phyloP scores from a whole-genome alignment of 306 rosid genomes.

The Notholithocarpus densiflorus region DNA sequence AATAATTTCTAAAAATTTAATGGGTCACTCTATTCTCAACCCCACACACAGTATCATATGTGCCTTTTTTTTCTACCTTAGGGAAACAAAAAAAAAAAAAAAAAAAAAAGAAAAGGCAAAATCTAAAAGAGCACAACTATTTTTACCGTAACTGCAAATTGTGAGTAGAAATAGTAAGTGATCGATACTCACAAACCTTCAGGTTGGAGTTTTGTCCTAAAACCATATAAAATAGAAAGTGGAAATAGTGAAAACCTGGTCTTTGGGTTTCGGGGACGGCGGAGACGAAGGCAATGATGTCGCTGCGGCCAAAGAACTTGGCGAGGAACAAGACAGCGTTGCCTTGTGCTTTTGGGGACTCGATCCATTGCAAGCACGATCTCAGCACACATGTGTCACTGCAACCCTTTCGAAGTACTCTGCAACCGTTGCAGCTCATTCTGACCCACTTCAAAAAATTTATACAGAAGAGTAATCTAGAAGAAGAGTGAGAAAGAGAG shows the following conservation, averaged over 20 bases:
- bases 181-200: no score
- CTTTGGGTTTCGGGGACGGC: slow-evolving; percentile 50
- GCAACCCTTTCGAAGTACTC: slow-evolving; percentile 71
- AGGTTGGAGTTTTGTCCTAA: background rate
- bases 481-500: background rate
- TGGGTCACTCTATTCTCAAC: no score
- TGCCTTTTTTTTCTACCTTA: background rate
- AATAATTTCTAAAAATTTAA: no score
- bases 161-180: no score
- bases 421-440: slow-evolving; percentile 84
- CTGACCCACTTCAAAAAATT: background rate
- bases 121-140: no score
- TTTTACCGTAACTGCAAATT: no score
- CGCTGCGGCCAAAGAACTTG: slow-evolving; percentile 74
- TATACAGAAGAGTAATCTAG: background rate
- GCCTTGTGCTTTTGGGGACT: slow-evolving; percentile 55
- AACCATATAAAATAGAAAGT: background rate
- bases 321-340: slow-evolving; percentile 70
- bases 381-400: slow-evolving; percentile 50
- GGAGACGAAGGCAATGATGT: slow-evolving; percentile 59
- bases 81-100: no score
- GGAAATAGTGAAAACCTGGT: slow-evolving; percentile 26
- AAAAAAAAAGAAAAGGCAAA: no score
- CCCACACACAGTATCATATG: background rate
- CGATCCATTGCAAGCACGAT: slow-evolving; percentile 58